phyloP scores from a whole-genome alignment of 139 green algal species.

The Micromonas commoda region DNA sequence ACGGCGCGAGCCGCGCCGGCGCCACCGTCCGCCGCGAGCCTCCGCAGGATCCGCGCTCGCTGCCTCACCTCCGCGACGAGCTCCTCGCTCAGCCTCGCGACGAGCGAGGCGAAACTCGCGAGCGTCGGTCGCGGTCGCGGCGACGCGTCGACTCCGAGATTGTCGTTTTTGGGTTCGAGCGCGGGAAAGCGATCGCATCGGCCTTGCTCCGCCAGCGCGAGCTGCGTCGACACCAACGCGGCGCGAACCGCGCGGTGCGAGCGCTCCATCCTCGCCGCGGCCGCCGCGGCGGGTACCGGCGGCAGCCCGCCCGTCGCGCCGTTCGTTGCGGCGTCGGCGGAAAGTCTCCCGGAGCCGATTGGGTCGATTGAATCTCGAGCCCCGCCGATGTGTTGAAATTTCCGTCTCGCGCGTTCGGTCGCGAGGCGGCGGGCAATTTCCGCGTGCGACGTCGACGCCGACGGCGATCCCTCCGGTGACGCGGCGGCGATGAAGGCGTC shows the following conservation, averaged over 20 bases:
- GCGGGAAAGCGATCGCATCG: too few relatives aligned
- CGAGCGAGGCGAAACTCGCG: neutral
- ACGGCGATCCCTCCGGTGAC: neutral
- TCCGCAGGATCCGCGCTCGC: neutral
- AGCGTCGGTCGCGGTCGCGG: neutral
- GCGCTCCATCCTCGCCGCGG: neutral
- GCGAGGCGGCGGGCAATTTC: neutral
- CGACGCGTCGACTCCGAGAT: neutral
- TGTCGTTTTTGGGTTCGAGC: too few relatives aligned
- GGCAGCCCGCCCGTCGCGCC: neutral
- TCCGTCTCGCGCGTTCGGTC: too few relatives aligned
- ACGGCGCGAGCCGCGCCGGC: neutral
- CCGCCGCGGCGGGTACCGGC: too few relatives aligned
- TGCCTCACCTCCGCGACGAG: neutral
- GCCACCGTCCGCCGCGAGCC: neutral
- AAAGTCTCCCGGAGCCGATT: too few relatives aligned
- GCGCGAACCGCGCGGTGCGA: neutral
- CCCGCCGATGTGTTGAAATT: too few relatives aligned
- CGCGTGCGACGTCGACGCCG: neutral
- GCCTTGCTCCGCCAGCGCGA: neutral
- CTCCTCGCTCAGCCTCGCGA: neutral
- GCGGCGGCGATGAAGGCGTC: slow-evolving; percentile 1
- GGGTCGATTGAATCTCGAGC: too few relatives aligned
- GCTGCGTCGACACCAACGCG: slow-evolving; percentile 1
- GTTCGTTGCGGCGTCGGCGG: too few relatives aligned